These are phyloP conservation scores for Papiliotrema flavescens DNA, from an alignment of 1,284 basidiomycete genomes.

Conservation along the genomic window DNA sequence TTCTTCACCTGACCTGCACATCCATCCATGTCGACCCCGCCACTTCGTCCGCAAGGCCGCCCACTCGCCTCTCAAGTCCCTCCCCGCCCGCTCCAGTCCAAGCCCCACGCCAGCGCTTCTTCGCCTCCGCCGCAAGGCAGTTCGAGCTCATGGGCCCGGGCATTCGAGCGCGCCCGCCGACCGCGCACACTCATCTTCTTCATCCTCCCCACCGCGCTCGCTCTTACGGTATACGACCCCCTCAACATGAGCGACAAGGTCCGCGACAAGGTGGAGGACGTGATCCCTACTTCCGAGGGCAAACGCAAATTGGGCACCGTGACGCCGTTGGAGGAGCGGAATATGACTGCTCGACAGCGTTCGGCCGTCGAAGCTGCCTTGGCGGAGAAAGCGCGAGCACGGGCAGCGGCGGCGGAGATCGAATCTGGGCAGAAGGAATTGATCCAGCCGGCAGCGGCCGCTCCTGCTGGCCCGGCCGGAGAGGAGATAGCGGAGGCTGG, in stretches of 20 bases:
- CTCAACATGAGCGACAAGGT: slow-evolving; percentile 2
- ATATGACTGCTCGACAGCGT: neutral
- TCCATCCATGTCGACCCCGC: neutral
- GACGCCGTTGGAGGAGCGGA: neutral
- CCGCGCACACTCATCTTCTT: slow-evolving; percentile 1
- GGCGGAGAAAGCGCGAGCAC: neutral
- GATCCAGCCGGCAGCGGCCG: neutral
- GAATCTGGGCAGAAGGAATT: neutral
- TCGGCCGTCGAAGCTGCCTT: neutral
- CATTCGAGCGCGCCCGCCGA: slow-evolving; percentile 1
- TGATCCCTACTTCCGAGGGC: neutral
- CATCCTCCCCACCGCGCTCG: neutral
- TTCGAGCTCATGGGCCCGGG: neutral
- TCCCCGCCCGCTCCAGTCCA: neutral
- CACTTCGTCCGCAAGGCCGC: neutral
- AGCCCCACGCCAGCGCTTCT: neutral
- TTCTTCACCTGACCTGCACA: too few relatives aligned
- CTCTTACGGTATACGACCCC: slow-evolving; percentile 2
- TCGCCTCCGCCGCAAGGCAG: neutral
- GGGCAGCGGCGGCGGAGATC: neutral
- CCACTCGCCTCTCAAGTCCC: neutral
- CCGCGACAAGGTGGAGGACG: neutral
- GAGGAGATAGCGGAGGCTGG: neutral
- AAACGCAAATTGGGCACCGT: neutral
- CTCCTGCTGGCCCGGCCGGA: neutral